These are phyloP conservation scores for Annulohypoxylon moriforme DNA, from an alignment of 495 filamentous ascomycete genomes.

Conservation along the genomic window DNA sequence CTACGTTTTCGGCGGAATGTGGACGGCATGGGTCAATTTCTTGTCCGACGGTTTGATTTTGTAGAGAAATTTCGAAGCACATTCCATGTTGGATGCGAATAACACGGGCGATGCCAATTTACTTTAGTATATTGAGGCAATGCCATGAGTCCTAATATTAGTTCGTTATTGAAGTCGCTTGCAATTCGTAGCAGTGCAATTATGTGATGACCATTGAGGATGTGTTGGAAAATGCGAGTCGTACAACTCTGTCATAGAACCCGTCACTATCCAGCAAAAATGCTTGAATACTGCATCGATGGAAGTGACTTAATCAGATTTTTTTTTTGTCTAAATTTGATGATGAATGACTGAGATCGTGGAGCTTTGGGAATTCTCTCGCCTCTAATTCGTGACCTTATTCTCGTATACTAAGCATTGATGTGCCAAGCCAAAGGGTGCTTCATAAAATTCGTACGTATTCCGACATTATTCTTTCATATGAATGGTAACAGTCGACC, in stretches of 20 bases:
- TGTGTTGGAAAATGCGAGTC: too few relatives aligned
- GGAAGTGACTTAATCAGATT: too few relatives aligned
- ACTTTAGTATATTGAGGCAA: not conserved
- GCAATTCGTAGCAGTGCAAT: too few relatives aligned
- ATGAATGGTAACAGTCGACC: not conserved
- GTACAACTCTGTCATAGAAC: too few relatives aligned
- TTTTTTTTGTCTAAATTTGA: too few relatives aligned
- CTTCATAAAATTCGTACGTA: not conserved
- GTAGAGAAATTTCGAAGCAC: not conserved
- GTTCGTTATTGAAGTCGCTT: too few relatives aligned
- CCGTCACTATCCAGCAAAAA: too few relatives aligned
- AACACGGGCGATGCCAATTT: not conserved
- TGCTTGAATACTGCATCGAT: too few relatives aligned
- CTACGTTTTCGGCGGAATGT: not conserved
- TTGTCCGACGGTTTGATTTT: not conserved
- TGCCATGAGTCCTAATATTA: not conserved
- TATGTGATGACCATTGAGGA: too few relatives aligned
- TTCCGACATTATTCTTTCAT: not conserved
- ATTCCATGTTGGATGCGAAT: not conserved
- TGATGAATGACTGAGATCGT: too few relatives aligned
- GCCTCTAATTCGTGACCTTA: too few relatives aligned
- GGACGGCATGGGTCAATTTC: conserved; percentile 10
- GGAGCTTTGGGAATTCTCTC: too few relatives aligned
- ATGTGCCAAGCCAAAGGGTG: not conserved
- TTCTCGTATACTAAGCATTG: not conserved